Percentiles rank a stretch among this genome's conserved stretches.
Evolutionary conservation across 208 protist species (phyloP).

Genomic region (Trypanosoma cruzi): DNA sequence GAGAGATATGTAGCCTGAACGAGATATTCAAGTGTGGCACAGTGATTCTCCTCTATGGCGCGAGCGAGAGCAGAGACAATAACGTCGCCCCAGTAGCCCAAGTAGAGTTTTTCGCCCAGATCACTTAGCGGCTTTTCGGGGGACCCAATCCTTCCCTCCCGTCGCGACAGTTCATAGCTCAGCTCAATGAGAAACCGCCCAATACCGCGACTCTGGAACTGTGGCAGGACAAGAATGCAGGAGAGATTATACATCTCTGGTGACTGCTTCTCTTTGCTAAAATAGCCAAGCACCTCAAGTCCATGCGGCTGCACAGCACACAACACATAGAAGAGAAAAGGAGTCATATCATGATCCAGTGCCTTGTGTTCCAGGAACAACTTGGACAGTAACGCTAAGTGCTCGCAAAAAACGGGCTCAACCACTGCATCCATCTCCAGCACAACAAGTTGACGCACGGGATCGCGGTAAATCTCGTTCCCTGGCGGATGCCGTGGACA

Average conservation of each 20-base stretch:
- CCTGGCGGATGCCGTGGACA: slow-evolving; percentile 91
- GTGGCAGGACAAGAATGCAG: slow-evolving; percentile 99
- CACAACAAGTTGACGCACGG: slow-evolving; percentile 87
- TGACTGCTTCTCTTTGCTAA: slow-evolving; percentile 98
- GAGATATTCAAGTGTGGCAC: slow-evolving; percentile 77
- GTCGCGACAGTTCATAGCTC: slow-evolving; percentile 98
- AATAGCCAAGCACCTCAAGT: slow-evolving; percentile 98
- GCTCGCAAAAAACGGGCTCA: slow-evolving; percentile 98
- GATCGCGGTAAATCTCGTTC: slow-evolving; percentile 89
- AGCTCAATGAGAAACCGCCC: slow-evolving; percentile 98
- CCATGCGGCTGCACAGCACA: slow-evolving; percentile 94
- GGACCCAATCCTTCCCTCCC: slow-evolving; percentile 95
- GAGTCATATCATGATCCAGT: slow-evolving; percentile 99
- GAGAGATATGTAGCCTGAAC: slow-evolving; percentile 83
- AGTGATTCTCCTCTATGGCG: slow-evolving; percentile 80
- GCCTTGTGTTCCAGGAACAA: slow-evolving; percentile 99
- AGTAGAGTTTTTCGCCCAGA: slow-evolving; percentile 95
- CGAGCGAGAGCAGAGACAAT: slow-evolving; percentile 81
- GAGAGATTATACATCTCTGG: slow-evolving; percentile 98
- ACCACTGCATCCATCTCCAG: slow-evolving; percentile 98
- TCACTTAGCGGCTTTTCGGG: slow-evolving; percentile 99
- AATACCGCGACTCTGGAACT: slow-evolving; percentile 96
- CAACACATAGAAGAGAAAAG: slow-evolving; percentile 99
- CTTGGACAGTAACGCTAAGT: slow-evolving; percentile 98
- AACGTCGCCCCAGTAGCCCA: slow-evolving; percentile 93